These are phyloP conservation scores for Prinsepia uniflora DNA, from an alignment of 306 rosid species.

Conservation along the genomic window DNA sequence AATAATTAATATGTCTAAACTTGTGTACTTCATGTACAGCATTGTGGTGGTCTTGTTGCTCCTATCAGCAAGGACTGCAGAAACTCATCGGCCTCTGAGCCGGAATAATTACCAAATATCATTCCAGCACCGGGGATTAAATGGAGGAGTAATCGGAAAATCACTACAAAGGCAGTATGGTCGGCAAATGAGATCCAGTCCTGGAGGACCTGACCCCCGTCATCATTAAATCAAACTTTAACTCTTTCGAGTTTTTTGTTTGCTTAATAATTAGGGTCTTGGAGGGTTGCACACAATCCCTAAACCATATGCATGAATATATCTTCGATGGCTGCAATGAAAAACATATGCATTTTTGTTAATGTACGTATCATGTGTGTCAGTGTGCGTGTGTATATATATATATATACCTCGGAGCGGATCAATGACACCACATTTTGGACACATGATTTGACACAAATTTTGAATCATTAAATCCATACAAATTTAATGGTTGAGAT, in stretches of 20 bases:
- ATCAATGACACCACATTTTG: no score
- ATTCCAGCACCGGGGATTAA: neutral
- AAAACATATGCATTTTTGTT: no score
- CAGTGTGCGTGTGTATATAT: no score
- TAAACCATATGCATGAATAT: no score
- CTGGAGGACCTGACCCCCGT: conserved; percentile 61
- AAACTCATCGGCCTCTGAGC: conserved; percentile 28
- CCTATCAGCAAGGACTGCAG: conserved; percentile 21
- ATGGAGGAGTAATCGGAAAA: neutral
- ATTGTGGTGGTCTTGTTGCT: neutral
- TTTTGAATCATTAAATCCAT: no score
- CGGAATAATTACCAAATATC: neutral
- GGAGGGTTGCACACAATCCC: no score
- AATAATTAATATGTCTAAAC: neutral
- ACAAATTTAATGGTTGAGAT: no score
- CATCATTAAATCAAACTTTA: conserved; percentile 32
- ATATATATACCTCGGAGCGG: no score
- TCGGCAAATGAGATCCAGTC: conserved; percentile 34
- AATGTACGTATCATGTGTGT: no score
- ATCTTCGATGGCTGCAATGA: no score
- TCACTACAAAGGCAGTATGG: neutral
- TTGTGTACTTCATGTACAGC: neutral
- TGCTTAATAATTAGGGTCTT: no score
- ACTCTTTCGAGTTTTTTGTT: neutral
- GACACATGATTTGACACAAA: no score